Evolutionary conservation across 2,329 filamentous ascomycete species (phyloP).

Genomic region (Paracoccidioides brasiliensis): DNA sequence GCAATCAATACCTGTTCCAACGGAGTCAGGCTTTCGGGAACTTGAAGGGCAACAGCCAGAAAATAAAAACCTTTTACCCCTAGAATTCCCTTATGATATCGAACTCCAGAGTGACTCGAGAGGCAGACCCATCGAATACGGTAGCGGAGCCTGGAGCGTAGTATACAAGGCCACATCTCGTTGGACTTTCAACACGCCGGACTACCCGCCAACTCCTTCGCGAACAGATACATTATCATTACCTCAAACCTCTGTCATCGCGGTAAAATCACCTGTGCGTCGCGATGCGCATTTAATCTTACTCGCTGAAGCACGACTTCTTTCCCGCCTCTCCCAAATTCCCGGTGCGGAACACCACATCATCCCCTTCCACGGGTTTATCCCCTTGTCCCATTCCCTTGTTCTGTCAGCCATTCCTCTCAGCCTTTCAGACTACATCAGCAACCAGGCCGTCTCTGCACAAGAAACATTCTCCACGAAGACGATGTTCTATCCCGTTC

Average conservation of each 20-base stretch:
- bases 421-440: conserved; percentile 30
- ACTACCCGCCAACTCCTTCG: conserved; percentile 24
- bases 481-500: conserved; percentile 35
- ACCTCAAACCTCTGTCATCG: conserved; percentile 19
- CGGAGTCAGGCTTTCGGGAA: neutral
- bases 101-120: conserved; percentile 18
- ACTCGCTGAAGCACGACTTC: conserved; percentile 29
- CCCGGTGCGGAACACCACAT: conserved; percentile 24
- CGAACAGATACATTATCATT: conserved; percentile 10
- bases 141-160: conserved; percentile 35
- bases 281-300: conserved; percentile 30
- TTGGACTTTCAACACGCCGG: conserved; percentile 13
- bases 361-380: conserved; percentile 34
- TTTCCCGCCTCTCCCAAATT: conserved; percentile 27
- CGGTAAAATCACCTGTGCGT: conserved; percentile 33
- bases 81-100: conserved; percentile 23
- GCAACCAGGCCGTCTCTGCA: conserved; percentile 19
- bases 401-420: conserved; percentile 34
- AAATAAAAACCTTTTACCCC: conserved; percentile 9
- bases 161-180: conserved; percentile 31
- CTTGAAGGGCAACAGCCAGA: neutral
- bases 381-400: conserved; percentile 26
- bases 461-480: conserved; percentile 24
- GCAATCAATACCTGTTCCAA: neutral
- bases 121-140: conserved; percentile 27